Conservation (phyloP, 1,284 basidiomycete species). For the Malassezia equina region DNA sequence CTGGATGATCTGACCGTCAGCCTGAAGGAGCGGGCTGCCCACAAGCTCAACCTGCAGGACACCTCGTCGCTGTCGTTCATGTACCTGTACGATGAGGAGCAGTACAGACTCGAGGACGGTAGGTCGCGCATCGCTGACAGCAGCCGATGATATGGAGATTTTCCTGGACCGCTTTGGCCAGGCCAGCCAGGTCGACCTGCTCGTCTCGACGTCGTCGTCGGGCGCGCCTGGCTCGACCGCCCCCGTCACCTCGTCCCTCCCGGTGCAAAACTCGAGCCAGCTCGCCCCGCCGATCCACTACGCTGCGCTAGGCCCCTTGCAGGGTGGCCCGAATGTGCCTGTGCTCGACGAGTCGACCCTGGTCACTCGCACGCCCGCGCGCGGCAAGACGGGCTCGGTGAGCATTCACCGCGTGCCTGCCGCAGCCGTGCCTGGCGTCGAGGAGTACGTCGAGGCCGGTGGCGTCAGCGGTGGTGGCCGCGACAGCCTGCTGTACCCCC, state of each 20-base stretch:
- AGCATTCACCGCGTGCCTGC: constrained; percentile 43
- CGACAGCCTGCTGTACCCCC: constrained; percentile 46
- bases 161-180: constrained; percentile 40
- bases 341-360: constrained; percentile 41
- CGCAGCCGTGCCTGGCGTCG: constrained; percentile 31
- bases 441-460: constrained; percentile 42
- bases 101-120: constrained; percentile 42
- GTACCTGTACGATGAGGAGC: constrained; percentile 35
- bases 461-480: constrained; percentile 42
- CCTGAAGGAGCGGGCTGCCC: constrained; percentile 31
- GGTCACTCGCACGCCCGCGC: constrained; percentile 42
- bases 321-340: constrained; percentile 32
- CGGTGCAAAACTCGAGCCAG: background rate
- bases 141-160: constrained; percentile 45
- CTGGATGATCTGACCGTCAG: constrained; percentile 10
- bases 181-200: constrained; percentile 33
- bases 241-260: background rate
- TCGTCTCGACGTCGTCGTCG: constrained; percentile 1
- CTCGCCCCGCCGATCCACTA: constrained; percentile 17
- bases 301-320: constrained; percentile 15
- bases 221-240: background rate
- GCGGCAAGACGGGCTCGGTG: constrained; percentile 39
- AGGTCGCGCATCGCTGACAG: constrained; percentile 10
- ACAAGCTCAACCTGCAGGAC: constrained; percentile 35
- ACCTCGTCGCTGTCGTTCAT: constrained; percentile 39